Percentiles rank a stretch among this genome's conserved stretches.
Evolutionary conservation across 129 eudicot species (phyloP).

Genomic region (Arctium minus): DNA sequence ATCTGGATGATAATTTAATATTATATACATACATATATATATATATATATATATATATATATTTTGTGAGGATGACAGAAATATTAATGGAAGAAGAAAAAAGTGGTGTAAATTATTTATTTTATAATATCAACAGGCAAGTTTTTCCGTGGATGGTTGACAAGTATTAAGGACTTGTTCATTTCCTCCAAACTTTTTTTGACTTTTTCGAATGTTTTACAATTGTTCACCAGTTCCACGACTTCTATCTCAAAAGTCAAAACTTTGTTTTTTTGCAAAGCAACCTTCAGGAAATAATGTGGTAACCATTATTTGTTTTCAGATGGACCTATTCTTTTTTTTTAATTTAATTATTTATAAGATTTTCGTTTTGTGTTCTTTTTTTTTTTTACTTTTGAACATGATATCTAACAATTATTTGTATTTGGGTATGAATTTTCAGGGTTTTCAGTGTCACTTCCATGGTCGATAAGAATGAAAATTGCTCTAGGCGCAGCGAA

Average conservation of each 20-base stretch:
- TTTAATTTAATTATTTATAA: not conserved
- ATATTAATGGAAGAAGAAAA: not conserved
- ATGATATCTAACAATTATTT: not conserved
- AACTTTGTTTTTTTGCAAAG: not conserved
- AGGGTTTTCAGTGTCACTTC: slow-evolving; percentile 73
- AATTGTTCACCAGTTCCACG: slow-evolving; percentile 19
- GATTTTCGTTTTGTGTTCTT: not conserved
- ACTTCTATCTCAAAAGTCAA: slow-evolving; percentile 28
- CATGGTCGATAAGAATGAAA: slow-evolving; percentile 83
- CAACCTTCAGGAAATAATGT: not conserved
- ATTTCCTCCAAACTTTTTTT: slow-evolving; percentile 23
- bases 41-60: not conserved
- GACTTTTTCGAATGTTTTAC: slow-evolving; percentile 14
- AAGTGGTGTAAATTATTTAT: slow-evolving; percentile 11
- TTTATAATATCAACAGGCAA: not conserved
- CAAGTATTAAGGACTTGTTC: slow-evolving; percentile 25
- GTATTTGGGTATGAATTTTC: not conserved
- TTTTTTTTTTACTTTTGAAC: not conserved
- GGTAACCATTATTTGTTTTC: not conserved
- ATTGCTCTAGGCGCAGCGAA: slow-evolving; percentile 74
- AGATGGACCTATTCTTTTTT: not conserved
- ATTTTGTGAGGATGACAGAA: not conserved
- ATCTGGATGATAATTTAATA: slow-evolving; percentile 6
- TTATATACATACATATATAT: not conserved
- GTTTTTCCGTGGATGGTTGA: slow-evolving; percentile 29